Percentiles rank a stretch among this genome's conserved stretches.
These are phyloP conservation scores for Schizochytrium sp. DNA, from an alignment of 108 stramenopile genomes.

Conservation along the genomic window DNA sequence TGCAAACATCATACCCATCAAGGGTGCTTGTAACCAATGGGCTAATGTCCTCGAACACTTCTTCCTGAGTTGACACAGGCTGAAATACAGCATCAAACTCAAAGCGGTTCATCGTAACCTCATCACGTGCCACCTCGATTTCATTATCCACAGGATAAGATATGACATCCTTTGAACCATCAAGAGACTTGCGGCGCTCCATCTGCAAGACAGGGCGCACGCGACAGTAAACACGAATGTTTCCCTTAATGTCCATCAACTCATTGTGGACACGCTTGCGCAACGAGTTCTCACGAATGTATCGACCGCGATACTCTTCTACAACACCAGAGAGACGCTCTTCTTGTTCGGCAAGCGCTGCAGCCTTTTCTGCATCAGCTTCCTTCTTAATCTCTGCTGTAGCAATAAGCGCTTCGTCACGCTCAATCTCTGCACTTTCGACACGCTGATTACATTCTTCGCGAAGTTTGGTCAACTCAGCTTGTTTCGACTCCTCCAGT, in stretches of 20 bases:
- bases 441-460: not conserved
- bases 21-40: conserved; percentile 77
- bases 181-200: conserved; percentile 36
- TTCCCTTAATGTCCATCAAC: conserved; percentile 71
- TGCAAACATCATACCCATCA: conserved; percentile 72
- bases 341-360: conserved; percentile 10
- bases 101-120: conserved; percentile 60
- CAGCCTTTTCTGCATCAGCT: conserved; percentile 20
- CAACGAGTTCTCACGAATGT: not conserved
- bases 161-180: conserved; percentile 36
- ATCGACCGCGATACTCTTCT: not conserved
- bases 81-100: conserved; percentile 82
- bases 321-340: conserved; percentile 13
- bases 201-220: conserved; percentile 68
- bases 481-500: not conserved
- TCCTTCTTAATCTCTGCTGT: not conserved
- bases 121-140: conserved; percentile 22
- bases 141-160: conserved; percentile 22
- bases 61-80: conserved; percentile 75
- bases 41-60: conserved; percentile 79
- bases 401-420: conserved; percentile 8
- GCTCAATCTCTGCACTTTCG: not conserved
- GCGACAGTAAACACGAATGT: conserved; percentile 74
- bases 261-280: conserved; percentile 66
- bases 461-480: not conserved